A percentile compares a stretch with the other conserved stretches of the same genome.
Conservation (phyloP, 306 rosid species). For the Quercus mongolica region DNA sequence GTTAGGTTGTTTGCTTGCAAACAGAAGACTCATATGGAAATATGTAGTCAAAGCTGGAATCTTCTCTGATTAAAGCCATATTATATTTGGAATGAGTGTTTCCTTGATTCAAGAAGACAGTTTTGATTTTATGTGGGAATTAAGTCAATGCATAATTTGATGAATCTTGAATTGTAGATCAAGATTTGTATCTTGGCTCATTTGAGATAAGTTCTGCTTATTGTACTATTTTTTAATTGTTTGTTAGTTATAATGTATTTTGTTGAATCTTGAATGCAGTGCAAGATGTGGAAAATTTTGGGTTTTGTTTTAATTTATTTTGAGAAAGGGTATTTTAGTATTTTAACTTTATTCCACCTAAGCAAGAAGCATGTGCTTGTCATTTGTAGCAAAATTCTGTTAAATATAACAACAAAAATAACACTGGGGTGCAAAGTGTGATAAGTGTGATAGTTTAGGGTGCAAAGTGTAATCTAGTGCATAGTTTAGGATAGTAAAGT, state of each 20-base stretch:
- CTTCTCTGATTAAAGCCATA: not conserved
- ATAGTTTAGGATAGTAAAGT: no score
- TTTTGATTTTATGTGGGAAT: not conserved
- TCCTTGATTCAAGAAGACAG: not conserved
- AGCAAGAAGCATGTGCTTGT: no score
- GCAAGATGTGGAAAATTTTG: not conserved
- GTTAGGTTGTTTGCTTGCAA: not conserved
- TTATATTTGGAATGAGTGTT: not conserved
- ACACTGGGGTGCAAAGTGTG: no score
- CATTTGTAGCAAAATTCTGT: no score
- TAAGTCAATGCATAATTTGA: no score
- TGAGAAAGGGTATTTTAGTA: no score
- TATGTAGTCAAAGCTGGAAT: not conserved
- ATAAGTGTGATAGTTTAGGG: no score
- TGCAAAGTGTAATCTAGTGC: no score
- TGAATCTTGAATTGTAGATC: not conserved
- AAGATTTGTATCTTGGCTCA: not conserved
- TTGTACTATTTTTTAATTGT: not conserved
- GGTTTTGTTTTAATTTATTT: no score
- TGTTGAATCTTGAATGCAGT: slow-evolving; percentile 44
- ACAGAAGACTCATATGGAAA: not conserved
- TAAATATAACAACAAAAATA: no score
- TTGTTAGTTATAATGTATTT: slow-evolving; percentile 5
- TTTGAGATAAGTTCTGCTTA: not conserved
- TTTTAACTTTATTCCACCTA: no score